These are phyloP conservation scores for Colletotrichum truncatum DNA, from an alignment of 2,329 filamentous ascomycete genomes.

Conservation along the genomic window DNA sequence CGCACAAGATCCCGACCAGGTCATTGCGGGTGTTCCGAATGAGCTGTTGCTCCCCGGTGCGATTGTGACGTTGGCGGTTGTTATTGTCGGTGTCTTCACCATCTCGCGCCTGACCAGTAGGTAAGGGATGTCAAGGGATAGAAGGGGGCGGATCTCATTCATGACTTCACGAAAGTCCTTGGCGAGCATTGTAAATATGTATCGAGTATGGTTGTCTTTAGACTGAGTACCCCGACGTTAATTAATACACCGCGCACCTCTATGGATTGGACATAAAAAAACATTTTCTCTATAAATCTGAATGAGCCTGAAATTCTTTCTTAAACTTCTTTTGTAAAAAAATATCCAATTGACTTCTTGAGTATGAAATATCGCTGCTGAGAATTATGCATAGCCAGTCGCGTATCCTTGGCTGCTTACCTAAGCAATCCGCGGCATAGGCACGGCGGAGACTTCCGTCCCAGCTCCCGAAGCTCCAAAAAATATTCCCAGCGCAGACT, in stretches of 20 bases:
- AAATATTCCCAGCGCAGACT: slow-evolving; percentile 29
- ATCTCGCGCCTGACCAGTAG: slow-evolving; percentile 75
- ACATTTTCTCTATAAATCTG: neutral
- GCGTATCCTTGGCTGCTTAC: slow-evolving; percentile 11
- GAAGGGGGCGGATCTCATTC: slow-evolving; percentile 34
- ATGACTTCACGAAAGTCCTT: slow-evolving; percentile 46
- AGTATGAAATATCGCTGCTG: too few relatives aligned
- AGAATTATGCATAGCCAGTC: neutral
- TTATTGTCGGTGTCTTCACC: slow-evolving; percentile 93
- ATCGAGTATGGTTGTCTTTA: slow-evolving; percentile 33
- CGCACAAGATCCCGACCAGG: slow-evolving; percentile 70
- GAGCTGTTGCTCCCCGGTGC: slow-evolving; percentile 93
- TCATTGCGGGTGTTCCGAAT: slow-evolving; percentile 92
- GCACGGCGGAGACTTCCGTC: slow-evolving; percentile 20
- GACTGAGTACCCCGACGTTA: slow-evolving; percentile 31
- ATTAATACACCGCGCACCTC: slow-evolving; percentile 28
- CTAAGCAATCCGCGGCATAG: neutral
- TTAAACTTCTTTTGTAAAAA: too few relatives aligned
- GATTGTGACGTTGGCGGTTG: slow-evolving; percentile 92
- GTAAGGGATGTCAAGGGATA: slow-evolving; percentile 42
- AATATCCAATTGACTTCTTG: too few relatives aligned
- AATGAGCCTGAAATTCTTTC: too few relatives aligned
- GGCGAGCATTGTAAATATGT: slow-evolving; percentile 42
- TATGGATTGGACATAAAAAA: neutral
- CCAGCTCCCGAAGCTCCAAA: slow-evolving; percentile 26